Conservation (phyloP, 805 yeast species). For the Saturnispora gosingensis region DNA sequence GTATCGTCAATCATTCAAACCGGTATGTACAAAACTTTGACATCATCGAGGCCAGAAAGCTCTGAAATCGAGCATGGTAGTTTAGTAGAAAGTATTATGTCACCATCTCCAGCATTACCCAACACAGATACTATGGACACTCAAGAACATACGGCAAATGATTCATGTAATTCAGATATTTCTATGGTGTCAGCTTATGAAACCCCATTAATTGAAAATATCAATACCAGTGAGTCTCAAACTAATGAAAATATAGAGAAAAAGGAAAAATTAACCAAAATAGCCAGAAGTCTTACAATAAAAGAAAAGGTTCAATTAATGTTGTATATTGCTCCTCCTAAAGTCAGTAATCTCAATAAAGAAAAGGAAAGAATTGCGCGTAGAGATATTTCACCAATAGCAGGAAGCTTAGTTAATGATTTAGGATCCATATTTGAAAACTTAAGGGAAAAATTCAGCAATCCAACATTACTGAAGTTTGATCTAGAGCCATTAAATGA, state of each 20-base stretch:
- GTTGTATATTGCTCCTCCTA: neutral
- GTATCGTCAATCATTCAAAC: neutral
- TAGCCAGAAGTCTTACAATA: neutral
- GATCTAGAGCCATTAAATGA: constrained; percentile 10
- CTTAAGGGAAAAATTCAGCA: constrained; percentile 17
- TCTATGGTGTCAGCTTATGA: neutral
- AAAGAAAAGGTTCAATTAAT: neutral
- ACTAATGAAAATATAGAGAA: neutral
- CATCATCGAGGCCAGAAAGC: neutral
- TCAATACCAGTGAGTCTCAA: neutral
- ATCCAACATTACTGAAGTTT: constrained; percentile 18
- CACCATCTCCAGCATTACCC: neutral
- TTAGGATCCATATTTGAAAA: constrained; percentile 16
- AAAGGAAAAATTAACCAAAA: neutral
- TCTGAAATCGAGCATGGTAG: neutral
- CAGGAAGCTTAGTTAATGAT: constrained; percentile 20
- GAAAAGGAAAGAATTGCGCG: constrained; percentile 38
- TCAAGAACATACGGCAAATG: neutral
- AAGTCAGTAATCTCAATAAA: constrained; percentile 11
- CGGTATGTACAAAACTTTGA: neutral
- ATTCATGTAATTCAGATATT: neutral
- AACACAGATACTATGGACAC: neutral
- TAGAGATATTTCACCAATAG: constrained; percentile 35
- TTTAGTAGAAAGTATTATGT: neutral
- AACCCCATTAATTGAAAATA: neutral